Evolutionary conservation across 768 basidiomycete species (phyloP).

Genomic region (Boletus reticuloceps): DNA sequence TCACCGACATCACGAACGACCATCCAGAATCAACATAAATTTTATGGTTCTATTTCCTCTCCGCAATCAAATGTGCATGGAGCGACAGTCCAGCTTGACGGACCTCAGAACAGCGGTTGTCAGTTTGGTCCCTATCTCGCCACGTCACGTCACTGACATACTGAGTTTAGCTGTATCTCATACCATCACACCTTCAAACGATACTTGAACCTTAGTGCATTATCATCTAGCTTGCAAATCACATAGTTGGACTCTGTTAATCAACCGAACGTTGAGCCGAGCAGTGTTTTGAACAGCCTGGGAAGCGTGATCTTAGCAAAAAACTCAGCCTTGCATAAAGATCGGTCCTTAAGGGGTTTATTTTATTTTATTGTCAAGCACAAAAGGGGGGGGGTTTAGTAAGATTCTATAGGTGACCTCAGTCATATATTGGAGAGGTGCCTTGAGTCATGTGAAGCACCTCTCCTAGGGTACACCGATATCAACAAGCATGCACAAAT

Average conservation of each 20-base stretch:
- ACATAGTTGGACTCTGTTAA: too few species aligned
- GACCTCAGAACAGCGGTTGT: slow-evolving; percentile 5
- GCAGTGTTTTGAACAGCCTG: too few species aligned
- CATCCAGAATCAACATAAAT: background rate
- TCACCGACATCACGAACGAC: background rate
- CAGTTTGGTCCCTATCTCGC: background rate
- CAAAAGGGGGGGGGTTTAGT: too few species aligned
- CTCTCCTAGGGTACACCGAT: too few species aligned
- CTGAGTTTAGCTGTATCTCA: background rate
- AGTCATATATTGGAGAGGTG: background rate
- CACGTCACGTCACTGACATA: background rate
- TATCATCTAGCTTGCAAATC: background rate
- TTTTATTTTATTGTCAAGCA: too few species aligned
- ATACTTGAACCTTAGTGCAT: background rate
- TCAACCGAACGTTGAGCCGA: too few species aligned
- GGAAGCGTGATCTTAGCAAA: too few species aligned
- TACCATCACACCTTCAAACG: background rate
- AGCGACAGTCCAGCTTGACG: background rate
- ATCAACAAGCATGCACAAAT: background rate
- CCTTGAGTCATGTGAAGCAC: too few species aligned
- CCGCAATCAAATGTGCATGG: background rate
- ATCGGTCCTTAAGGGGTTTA: too few species aligned
- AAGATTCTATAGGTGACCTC: too few species aligned
- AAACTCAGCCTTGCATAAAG: too few species aligned
- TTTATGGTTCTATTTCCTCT: background rate